Percentiles rank a stretch among this genome's conserved stretches.
phyloP scores from a whole-genome alignment of 2,329 filamentous ascomycete genomes.

The Teratosphaeria pseudoeucalypti region DNA sequence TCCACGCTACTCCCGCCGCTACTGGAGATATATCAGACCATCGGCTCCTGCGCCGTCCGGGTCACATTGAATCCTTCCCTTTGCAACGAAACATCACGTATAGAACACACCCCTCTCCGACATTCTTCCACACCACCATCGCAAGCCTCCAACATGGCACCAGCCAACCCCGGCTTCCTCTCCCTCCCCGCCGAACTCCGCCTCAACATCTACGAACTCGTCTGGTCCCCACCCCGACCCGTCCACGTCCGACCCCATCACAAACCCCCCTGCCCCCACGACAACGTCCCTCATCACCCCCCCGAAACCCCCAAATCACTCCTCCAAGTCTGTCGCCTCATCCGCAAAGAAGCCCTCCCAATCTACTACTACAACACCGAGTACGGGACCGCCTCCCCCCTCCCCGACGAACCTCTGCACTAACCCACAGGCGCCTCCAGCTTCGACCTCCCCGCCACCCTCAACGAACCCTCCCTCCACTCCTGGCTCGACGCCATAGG shows the following conservation, averaged over 20 bases:
- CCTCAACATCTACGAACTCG: slow-evolving; percentile 2
- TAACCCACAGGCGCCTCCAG: background rate
- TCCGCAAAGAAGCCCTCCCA: background rate
- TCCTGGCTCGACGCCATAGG: background rate
- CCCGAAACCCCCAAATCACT: background rate
- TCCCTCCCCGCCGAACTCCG: slow-evolving; percentile 4
- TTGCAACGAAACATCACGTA: too few relatives aligned
- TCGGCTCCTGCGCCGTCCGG: background rate
- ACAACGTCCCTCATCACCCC: background rate
- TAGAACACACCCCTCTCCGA: too few relatives aligned
- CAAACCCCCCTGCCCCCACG: background rate
- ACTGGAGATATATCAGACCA: background rate
- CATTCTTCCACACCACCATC: too few relatives aligned
- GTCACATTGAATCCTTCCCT: too few relatives aligned
- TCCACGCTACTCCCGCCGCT: background rate
- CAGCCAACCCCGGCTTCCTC: background rate
- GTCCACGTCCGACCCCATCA: background rate
- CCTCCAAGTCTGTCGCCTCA: background rate
- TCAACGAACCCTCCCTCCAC: background rate
- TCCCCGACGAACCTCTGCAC: background rate
- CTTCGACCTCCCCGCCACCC: background rate
- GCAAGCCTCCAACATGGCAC: background rate
- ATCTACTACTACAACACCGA: background rate
- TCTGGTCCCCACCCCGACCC: background rate
- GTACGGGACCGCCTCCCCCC: too few relatives aligned